Evolutionary conservation across 2,329 filamentous ascomycete species (phyloP).

Genomic region (Coniochaeta ligniaria): DNA sequence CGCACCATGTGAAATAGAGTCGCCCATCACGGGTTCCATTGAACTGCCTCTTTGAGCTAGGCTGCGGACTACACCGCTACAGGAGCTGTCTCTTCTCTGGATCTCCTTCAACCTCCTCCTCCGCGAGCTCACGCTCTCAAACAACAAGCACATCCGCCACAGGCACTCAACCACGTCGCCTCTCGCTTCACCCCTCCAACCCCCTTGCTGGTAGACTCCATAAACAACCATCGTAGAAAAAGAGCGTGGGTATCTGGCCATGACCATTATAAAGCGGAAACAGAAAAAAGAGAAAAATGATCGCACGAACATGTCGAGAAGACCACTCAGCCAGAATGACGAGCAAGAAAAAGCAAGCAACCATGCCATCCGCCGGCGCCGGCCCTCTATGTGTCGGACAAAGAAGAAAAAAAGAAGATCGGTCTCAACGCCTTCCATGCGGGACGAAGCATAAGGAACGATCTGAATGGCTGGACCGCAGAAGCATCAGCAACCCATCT

Average conservation of each 20-base stretch:
- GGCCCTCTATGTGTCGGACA: slow-evolving; percentile 1
- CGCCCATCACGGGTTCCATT: not conserved
- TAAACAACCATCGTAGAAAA: not conserved
- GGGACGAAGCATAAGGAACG: not conserved
- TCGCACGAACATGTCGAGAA: not conserved
- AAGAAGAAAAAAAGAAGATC: not conserved
- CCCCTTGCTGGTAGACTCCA: not conserved
- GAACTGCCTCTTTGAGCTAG: not conserved
- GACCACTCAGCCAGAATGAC: not conserved
- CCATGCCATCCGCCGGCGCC: not conserved
- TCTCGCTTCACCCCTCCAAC: not conserved
- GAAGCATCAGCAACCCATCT: slow-evolving; percentile 12
- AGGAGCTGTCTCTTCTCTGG: not conserved
- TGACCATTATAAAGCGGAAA: slow-evolving; percentile 3
- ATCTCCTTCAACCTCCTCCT: not conserved
- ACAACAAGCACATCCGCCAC: not conserved
- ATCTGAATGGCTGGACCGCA: too few relatives aligned
- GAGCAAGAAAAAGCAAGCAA: not conserved
- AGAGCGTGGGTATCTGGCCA: slow-evolving; percentile 3
- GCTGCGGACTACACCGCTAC: not conserved
- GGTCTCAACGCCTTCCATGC: not conserved
- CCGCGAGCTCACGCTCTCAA: too few relatives aligned
- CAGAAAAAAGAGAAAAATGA: slow-evolving; percentile 3
- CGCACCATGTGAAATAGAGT: too few relatives aligned
- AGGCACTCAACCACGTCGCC: not conserved